These are phyloP conservation scores for Yamadazyma takamatsuzukensis DNA, from an alignment of 805 yeast species.

Conservation along the genomic window DNA sequence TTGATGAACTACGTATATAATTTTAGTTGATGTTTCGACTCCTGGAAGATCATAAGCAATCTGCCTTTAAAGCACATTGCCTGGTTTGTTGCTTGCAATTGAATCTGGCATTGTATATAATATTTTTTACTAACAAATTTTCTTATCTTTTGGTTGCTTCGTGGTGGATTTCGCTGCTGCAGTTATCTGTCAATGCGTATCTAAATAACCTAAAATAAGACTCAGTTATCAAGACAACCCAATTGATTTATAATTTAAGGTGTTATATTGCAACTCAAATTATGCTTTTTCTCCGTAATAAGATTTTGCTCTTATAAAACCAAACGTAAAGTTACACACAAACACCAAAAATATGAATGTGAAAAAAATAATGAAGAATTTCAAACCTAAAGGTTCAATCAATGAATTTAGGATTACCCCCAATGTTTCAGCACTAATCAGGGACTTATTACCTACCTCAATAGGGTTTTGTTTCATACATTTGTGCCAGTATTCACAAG, in stretches of 20 bases:
- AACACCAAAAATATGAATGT: constrained; percentile 47
- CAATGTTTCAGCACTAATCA: constrained; percentile 57
- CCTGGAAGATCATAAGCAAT: too few species aligned
- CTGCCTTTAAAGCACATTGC: too few species aligned
- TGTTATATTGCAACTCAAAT: too few species aligned
- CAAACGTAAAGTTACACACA: constrained; percentile 60
- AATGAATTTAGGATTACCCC: constrained; percentile 61
- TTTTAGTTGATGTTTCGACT: too few species aligned
- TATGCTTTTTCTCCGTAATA: constrained; percentile 33
- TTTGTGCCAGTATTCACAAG: constrained; percentile 59
- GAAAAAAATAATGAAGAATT: constrained; percentile 47
- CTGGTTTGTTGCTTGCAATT: too few species aligned
- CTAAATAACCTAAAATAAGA: too few species aligned
- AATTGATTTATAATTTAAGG: not conserved
- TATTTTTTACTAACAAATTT: too few species aligned
- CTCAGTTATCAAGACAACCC: not conserved
- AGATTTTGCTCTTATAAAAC: constrained; percentile 57
- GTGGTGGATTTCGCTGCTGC: too few species aligned
- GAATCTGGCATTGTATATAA: too few species aligned
- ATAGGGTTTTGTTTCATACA: constrained; percentile 58
- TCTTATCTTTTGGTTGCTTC: too few species aligned
- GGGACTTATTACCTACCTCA: constrained; percentile 46
- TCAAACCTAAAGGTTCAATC: constrained; percentile 64
- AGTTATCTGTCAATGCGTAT: too few species aligned
- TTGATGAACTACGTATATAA: too few species aligned